phyloP scores from a whole-genome alignment of 331 rosid species.

The Saraca asoca region DNA sequence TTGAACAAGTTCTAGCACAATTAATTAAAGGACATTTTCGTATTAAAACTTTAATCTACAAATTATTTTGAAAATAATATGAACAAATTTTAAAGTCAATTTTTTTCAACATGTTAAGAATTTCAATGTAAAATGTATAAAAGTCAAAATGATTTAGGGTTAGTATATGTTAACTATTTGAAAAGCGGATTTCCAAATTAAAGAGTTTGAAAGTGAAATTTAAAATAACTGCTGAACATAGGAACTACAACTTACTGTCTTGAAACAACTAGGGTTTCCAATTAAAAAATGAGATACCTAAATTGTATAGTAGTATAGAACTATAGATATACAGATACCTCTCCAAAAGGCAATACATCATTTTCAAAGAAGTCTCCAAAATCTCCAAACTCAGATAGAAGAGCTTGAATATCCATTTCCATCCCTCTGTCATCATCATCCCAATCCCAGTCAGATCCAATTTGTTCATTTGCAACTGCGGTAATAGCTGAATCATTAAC shows the following conservation, averaged over 20 bases:
- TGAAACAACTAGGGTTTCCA: not conserved
- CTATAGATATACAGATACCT: constrained; percentile 57
- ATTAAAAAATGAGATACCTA: constrained; percentile 23
- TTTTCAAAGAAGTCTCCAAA: constrained; percentile 91
- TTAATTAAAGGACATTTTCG: constrained; percentile 23
- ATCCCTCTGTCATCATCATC: constrained; percentile 76
- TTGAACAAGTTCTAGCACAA: constrained; percentile 14
- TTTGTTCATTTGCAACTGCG: constrained; percentile 66
- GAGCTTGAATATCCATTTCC: constrained; percentile 82
- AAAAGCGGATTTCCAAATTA: constrained; percentile 18
- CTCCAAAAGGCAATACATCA: constrained; percentile 90
- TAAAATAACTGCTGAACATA: constrained; percentile 3
- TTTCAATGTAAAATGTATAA: constrained; percentile 15
- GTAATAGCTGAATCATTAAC: constrained; percentile 67
- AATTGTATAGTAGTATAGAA: not conserved
- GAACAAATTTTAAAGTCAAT: constrained; percentile 4
- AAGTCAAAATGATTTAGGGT: too few relatives aligned
- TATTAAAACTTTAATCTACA: not conserved
- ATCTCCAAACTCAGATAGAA: constrained; percentile 89
- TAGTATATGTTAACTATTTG: constrained; percentile 18
- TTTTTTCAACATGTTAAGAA: not conserved
- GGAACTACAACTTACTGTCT: constrained; percentile 24
- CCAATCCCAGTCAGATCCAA: constrained; percentile 92
- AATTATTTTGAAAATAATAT: constrained; percentile 21
- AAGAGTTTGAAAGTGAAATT: not conserved